Evolutionary conservation across 1,139 yeast genomes (phyloP).

Genomic region (Geotrichum phurueaensis): DNA sequence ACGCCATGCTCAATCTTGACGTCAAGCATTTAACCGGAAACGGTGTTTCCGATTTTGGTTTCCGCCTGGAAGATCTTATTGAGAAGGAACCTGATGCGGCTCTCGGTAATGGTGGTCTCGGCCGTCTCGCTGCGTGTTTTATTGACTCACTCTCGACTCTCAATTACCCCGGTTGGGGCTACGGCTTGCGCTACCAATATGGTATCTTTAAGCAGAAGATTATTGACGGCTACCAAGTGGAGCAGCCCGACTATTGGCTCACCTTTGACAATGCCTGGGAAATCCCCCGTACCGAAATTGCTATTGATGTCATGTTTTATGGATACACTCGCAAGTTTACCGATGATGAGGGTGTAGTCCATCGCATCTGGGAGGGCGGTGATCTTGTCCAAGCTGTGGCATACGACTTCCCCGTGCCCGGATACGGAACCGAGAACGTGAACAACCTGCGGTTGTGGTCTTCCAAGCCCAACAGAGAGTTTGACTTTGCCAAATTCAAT

Average conservation of each 20-base stretch:
- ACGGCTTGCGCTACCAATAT: slow-evolving; percentile 86
- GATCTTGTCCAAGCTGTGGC: slow-evolving; percentile 87
- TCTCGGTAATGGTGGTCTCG: slow-evolving; percentile 91
- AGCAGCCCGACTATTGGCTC: slow-evolving; percentile 91
- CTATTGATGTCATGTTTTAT: slow-evolving; percentile 87
- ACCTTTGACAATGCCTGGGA: slow-evolving; percentile 90
- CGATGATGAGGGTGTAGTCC: slow-evolving; percentile 47
- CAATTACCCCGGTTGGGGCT: slow-evolving; percentile 94
- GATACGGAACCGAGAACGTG: slow-evolving; percentile 75
- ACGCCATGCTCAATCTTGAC: slow-evolving; percentile 77
- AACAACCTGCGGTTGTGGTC: slow-evolving; percentile 90
- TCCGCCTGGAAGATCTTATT: slow-evolving; percentile 78
- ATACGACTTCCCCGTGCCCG: slow-evolving; percentile 92
- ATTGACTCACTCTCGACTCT: slow-evolving; percentile 83
- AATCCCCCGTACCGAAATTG: slow-evolving; percentile 77
- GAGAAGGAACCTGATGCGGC: slow-evolving; percentile 92
- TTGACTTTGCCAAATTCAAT: slow-evolving; percentile 87
- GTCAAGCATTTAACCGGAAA: slow-evolving; percentile 48
- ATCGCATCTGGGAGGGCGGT: slow-evolving; percentile 78
- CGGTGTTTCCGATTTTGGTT: slow-evolving; percentile 72
- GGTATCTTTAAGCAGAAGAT: slow-evolving; percentile 91
- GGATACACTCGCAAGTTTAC: slow-evolving; percentile 67
- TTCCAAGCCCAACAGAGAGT: slow-evolving; percentile 83
- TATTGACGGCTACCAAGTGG: slow-evolving; percentile 89
- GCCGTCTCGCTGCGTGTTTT: slow-evolving; percentile 91